Conservation (phyloP, 2,329 filamentous ascomycete species). For the Cordyceps cateniannulata region DNA sequence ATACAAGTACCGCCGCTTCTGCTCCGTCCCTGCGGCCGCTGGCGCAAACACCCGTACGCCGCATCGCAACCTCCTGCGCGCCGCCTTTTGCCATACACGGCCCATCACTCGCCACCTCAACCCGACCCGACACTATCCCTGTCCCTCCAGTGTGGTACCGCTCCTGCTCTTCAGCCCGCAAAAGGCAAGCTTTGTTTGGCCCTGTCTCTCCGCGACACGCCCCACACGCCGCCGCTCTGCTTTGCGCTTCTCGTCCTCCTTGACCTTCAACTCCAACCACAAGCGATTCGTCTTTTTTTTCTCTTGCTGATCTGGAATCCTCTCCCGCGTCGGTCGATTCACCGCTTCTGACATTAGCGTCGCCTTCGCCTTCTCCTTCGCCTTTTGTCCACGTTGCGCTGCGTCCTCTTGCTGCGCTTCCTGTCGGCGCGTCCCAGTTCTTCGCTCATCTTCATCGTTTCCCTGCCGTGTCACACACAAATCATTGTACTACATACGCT, state of each 20-base stretch:
- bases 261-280: slow-evolving; percentile 5
- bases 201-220: slow-evolving; percentile 9
- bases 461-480: slow-evolving; percentile 10
- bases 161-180: slow-evolving; percentile 10
- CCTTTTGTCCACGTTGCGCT: background rate
- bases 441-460: background rate
- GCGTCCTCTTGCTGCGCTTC: slow-evolving; percentile 8
- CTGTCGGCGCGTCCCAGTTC: background rate
- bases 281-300: slow-evolving; percentile 5
- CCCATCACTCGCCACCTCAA: slow-evolving; percentile 1
- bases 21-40: slow-evolving; percentile 5
- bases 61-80: slow-evolving; percentile 8
- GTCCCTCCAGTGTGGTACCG: background rate
- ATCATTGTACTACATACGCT: slow-evolving; percentile 8
- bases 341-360: background rate
- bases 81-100: background rate
- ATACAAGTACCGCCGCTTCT: slow-evolving; percentile 7
- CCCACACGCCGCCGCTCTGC: slow-evolving; percentile 7
- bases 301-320: background rate
- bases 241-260: slow-evolving; percentile 3
- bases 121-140: slow-evolving; percentile 9
- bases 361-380: background rate
- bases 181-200: slow-evolving; percentile 9
- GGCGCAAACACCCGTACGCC: slow-evolving; percentile 10
- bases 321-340: slow-evolving; percentile 3